Evolutionary conservation across 345 rosid species (phyloP).

Genomic region (Eucalyptus tenuipes): DNA sequence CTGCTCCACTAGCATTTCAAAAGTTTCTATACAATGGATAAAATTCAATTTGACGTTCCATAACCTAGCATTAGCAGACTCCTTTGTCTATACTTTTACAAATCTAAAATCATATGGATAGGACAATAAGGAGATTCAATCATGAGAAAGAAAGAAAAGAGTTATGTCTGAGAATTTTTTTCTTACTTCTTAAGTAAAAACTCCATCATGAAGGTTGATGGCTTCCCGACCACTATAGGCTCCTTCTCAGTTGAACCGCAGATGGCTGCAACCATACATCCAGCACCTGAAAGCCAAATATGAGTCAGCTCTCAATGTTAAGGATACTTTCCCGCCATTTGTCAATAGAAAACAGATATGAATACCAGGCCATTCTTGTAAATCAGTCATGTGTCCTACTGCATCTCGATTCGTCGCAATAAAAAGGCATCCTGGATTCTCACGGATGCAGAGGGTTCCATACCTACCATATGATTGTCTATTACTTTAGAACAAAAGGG

Average conservation of each 20-base stretch:
- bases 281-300: constrained; percentile 58
- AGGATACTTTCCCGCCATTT: background rate
- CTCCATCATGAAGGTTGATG: constrained; percentile 90
- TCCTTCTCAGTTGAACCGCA: constrained; percentile 64
- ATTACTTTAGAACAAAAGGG: background rate
- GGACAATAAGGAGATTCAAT: background rate
- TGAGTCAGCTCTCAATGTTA: background rate
- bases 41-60: background rate
- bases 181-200: constrained; percentile 65
- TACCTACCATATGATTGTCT: constrained; percentile 31
- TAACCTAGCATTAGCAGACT: background rate
- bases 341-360: background rate
- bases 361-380: constrained; percentile 96
- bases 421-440: constrained; percentile 92
- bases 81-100: background rate
- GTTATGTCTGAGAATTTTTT: background rate
- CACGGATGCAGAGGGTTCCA: constrained; percentile 83
- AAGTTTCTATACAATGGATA: background rate
- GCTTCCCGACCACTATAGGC: constrained; percentile 91
- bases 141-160: background rate
- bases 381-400: constrained; percentile 73
- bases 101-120: background rate
- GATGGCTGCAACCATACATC: constrained; percentile 86
- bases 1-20: background rate
- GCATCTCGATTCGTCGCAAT: constrained; percentile 88